A percentile compares a stretch with the other conserved stretches of the same genome.
These are phyloP conservation scores for Skeletonema grethae DNA, from an alignment of 108 stramenopile species.

Conservation along the genomic window DNA sequence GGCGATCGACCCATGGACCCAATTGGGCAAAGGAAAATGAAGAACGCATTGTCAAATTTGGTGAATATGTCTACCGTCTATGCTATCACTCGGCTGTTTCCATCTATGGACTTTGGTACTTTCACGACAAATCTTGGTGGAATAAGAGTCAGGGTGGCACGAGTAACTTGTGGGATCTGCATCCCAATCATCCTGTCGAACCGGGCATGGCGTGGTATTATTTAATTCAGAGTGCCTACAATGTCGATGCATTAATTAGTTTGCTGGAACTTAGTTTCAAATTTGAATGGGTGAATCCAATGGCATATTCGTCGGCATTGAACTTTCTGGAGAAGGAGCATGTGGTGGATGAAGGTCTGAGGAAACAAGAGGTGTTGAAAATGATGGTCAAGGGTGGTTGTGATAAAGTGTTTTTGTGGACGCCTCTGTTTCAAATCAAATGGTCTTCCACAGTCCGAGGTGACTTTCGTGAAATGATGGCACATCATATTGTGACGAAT, in stretches of 20 bases:
- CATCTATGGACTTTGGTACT: conserved; percentile 61
- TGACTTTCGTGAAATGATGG: conserved; percentile 90
- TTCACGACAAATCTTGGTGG: conserved; percentile 77
- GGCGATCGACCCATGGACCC: conserved; percentile 63
- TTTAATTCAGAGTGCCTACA: conserved; percentile 81
- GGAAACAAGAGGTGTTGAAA: conserved; percentile 29
- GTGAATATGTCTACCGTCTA: conserved; percentile 87
- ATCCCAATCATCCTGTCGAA: conserved; percentile 70
- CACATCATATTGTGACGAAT: conserved; percentile 89
- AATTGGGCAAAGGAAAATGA: conserved; percentile 67
- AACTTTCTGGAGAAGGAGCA: conserved; percentile 39
- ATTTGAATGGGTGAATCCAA: conserved; percentile 39
- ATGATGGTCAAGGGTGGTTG: conserved; percentile 16
- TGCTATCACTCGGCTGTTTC: conserved; percentile 69
- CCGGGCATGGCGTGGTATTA: conserved; percentile 91
- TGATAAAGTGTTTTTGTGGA: conserved; percentile 28
- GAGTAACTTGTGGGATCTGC: conserved; percentile 50
- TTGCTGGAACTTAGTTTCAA: conserved; percentile 67
- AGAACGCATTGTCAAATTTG: conserved; percentile 78
- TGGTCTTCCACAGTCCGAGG: conserved; percentile 78
- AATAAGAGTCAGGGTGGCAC: conserved; percentile 50
- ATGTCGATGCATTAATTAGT: conserved; percentile 79
- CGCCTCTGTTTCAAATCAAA: conserved; percentile 48
- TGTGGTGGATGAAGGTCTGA: conserved; percentile 25
- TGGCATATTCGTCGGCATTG: conserved; percentile 41